Conservation (phyloP, 305 asterid species). For the Fraxinus nigra region DNA sequence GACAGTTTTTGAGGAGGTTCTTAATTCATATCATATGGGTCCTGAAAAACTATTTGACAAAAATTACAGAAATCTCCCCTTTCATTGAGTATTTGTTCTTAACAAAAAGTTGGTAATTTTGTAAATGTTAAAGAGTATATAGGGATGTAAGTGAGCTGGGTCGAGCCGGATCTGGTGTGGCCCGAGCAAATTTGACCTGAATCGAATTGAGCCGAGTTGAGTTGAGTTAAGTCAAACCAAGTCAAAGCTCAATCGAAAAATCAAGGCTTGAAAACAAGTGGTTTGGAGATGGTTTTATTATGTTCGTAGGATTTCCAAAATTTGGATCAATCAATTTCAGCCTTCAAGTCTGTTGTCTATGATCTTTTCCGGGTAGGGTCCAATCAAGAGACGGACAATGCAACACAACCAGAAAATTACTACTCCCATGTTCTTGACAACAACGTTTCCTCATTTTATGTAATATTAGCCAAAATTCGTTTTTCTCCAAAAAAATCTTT, state of each 20-base stretch:
- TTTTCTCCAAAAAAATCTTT: too few species aligned
- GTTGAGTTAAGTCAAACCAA: too few species aligned
- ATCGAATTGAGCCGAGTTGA: too few species aligned
- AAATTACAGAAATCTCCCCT: background rate
- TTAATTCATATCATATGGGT: background rate
- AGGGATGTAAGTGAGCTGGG: too few species aligned
- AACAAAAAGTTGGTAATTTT: too few species aligned
- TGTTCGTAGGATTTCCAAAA: background rate
- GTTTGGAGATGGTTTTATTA: conserved; percentile 14
- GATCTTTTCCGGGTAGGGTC: background rate
- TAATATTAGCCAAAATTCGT: too few species aligned
- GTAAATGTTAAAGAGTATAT: too few species aligned
- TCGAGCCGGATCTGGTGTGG: rapidly evolving
- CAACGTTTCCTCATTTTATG: too few species aligned
- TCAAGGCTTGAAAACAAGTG: conserved; percentile 23
- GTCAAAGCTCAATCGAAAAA: too few species aligned
- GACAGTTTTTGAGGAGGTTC: background rate
- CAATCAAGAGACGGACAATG: background rate
- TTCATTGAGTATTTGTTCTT: background rate
- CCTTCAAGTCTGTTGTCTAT: background rate
- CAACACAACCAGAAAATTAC: background rate
- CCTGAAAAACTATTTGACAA: background rate
- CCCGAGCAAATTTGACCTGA: too few species aligned
- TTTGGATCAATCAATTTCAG: background rate
- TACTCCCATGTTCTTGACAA: background rate